Evolutionary conservation across 768 basidiomycete species (phyloP), one percentile per base, ranked within the genome.

Genomic region (Xerocomellus dryophilus): DNA sequence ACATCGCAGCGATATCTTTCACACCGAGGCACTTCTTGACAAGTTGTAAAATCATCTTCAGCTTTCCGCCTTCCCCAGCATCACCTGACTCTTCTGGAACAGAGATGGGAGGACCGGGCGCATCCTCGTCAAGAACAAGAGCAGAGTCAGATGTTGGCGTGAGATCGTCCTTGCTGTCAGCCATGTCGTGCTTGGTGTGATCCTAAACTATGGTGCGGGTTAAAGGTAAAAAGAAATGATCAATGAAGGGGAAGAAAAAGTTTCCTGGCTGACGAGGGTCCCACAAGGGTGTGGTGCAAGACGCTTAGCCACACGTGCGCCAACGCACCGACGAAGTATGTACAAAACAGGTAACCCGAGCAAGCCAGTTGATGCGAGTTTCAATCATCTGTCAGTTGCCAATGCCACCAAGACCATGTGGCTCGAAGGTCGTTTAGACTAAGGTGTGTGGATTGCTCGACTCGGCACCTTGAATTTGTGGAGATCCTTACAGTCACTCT

Each of bases 1-100:
- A 94, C 94, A 97, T 90, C 31, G 93, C 79, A 57, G 93, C 94
- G 57, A 98, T 91, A 67, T 97, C 95, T 73, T 95, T 94, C 41
- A 96, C 93, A 7, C 93, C 94, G 31, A 97, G 77, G 62, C 82
- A 93, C 72, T 88, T 92, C 77, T 93, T 94, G 59, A 95, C 83
- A 50, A 98, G 81, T 66, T 88, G 85, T 17, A 98, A 76, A 45
- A 98, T 91, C 85, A 95, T 93, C 81, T 89, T 94, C 55, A 97
- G 77, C 78, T 90, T 95, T 43, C 92, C 89, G 56, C 92, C 90
- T 69, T 98, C 95, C 31, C 89, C 87, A 39, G 78, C 65, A 53
- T 92, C 90, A 39, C 76, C 79, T 39, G 79, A 68, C 59, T 90
- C 88, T 48, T 90, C 88, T 53, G 86, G 84, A 5, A 90, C 79